phyloP scores from a whole-genome alignment of 805 yeast species.

The Yamadazyma scolyti region DNA sequence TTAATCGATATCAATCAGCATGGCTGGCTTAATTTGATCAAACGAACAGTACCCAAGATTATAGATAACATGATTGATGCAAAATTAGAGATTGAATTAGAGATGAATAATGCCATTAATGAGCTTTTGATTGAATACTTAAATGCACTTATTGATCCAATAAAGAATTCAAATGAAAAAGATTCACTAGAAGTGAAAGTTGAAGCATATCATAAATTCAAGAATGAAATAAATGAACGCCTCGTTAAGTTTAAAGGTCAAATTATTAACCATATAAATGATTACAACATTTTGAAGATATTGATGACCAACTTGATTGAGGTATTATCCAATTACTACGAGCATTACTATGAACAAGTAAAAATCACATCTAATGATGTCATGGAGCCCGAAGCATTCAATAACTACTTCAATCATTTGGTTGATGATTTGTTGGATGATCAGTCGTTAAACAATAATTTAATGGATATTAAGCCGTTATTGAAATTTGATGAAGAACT shows the following conservation, averaged over 20 bases:
- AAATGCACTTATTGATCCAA: slow-evolving; percentile 45
- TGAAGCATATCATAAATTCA: slow-evolving; percentile 25
- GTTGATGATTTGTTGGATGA: slow-evolving; percentile 14
- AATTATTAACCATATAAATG: slow-evolving; percentile 53
- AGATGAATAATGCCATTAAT: slow-evolving; percentile 67
- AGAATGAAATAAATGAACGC: slow-evolving; percentile 46
- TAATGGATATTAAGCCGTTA: slow-evolving; percentile 12
- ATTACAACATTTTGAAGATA: slow-evolving; percentile 38
- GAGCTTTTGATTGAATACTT: slow-evolving; percentile 55
- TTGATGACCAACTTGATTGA: slow-evolving; percentile 33
- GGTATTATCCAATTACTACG: slow-evolving; percentile 39
- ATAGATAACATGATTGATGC: slow-evolving; percentile 82
- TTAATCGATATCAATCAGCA: slow-evolving; percentile 30
- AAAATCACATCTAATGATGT: slow-evolving; percentile 38
- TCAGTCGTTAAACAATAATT: slow-evolving; percentile 8
- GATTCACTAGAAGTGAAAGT: not conserved
- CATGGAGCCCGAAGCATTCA: slow-evolving; percentile 16
- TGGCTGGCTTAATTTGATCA: slow-evolving; percentile 47
- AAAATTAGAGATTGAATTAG: slow-evolving; percentile 64
- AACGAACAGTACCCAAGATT: slow-evolving; percentile 73
- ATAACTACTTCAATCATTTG: slow-evolving; percentile 8
- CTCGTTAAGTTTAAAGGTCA: slow-evolving; percentile 55
- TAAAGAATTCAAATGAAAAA: slow-evolving; percentile 1
- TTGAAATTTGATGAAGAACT: slow-evolving; percentile 12
- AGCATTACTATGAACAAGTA: slow-evolving; percentile 17